Evolutionary conservation across 2,329 filamentous ascomycete genomes (phyloP), one percentile per base, ranked within the genome.

Genomic region (Penicillium paneum): DNA sequence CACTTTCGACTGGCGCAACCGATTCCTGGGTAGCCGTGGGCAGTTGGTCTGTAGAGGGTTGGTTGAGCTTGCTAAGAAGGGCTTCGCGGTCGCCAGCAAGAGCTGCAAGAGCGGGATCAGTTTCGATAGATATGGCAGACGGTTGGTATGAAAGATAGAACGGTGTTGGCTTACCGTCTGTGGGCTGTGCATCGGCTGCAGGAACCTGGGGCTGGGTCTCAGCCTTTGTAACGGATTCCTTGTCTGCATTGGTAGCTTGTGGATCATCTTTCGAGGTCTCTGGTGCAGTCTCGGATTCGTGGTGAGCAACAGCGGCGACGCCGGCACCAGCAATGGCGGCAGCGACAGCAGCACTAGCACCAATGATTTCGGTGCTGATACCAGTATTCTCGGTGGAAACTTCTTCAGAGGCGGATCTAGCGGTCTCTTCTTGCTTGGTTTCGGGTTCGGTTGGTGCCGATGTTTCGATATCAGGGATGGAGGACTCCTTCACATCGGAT

Each of bases 21-120:
- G 31, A 32, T 95, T 96, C 84, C 95, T 96, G 87, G 94, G 95
- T 77, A 90, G 96, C 81, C 94, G 63, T 50, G 28, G 64, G 49
- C 39, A 68, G 45, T 36, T 67, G 62, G 29, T 71, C 67, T 19
- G 66, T 66, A 11, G 69, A 69, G 3, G 70, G 69, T 35, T 64
- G 56, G 35, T 68, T 65, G 39, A 71, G 64, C 44, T 69, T 63
- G 42, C 56, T 64, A 24, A 71, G 65, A 21, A 69, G 64, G 42
- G 70, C 64, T 54, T 70, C 70, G n/a, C 67, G 62, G 49, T 72
- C 68, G 8, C 61, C 66, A 48, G 68, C 66, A 47, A 70, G 66
- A 15, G 68, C 64, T 64, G 63, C 60, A 46, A 69, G 66, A 46
- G 56, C 57, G 47, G 64, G 59, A 64, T 71, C 67, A 62, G 68